Evolutionary conservation across 805 yeast genomes (phyloP).

Genomic region (Nadsonia fulvescens): DNA sequence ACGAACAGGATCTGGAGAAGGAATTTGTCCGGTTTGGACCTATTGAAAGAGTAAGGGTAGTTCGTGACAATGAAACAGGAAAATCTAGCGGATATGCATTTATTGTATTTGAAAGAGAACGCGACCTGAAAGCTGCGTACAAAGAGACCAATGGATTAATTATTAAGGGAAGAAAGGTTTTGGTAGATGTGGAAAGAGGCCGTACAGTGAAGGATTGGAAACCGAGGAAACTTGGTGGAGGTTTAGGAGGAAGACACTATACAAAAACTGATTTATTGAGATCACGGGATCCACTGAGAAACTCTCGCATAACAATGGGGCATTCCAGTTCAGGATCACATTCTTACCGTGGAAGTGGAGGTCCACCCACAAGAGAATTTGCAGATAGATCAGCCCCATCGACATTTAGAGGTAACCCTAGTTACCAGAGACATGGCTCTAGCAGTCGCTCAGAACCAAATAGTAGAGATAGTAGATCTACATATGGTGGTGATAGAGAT

Average conservation of each 20-base stretch:
- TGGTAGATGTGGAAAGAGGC: conserved; percentile 24
- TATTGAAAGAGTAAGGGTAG: conserved; percentile 44
- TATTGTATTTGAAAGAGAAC: conserved; percentile 43
- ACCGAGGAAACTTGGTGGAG: conserved; percentile 56
- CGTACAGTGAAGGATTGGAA: conserved; percentile 20
- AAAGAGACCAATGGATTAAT: conserved; percentile 35
- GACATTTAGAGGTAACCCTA: too few species aligned
- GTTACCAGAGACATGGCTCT: too few species aligned
- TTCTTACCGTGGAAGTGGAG: too few species aligned
- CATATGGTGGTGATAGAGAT: too few species aligned
- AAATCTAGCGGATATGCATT: conserved; percentile 74
- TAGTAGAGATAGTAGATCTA: too few species aligned
- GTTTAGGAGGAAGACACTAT: conserved; percentile 73
- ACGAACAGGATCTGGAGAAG: conserved; percentile 51
- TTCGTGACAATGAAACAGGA: conserved; percentile 32
- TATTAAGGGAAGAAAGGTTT: conserved; percentile 34
- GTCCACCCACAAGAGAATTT: too few species aligned
- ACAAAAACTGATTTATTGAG: too few species aligned
- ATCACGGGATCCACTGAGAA: too few species aligned
- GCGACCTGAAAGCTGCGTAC: conserved; percentile 32
- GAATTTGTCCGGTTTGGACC: conserved; percentile 50
- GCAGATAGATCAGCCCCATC: too few species aligned
- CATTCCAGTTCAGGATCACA: too few species aligned
- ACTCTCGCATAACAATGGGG: too few species aligned
- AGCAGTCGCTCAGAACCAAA: too few species aligned